phyloP scores from a whole-genome alignment of 257 asterid genomes.

The Solanum acaule region DNA sequence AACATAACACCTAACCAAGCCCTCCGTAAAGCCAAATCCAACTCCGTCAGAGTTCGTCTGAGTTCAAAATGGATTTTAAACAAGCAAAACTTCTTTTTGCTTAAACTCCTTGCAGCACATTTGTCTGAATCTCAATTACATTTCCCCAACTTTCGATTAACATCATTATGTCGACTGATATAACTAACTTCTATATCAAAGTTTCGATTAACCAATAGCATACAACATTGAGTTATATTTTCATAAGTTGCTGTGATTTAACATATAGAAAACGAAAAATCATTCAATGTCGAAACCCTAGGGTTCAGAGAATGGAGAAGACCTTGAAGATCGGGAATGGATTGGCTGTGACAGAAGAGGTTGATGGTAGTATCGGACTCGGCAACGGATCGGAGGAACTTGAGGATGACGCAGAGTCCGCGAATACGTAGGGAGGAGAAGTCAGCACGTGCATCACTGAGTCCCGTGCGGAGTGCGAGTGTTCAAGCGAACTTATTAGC shows the following conservation, averaged over 20 bases:
- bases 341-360: slow-evolving; percentile 66
- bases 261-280: background rate
- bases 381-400: slow-evolving; percentile 75
- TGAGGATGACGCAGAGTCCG: slow-evolving; percentile 74
- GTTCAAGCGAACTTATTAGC: slow-evolving; percentile 75
- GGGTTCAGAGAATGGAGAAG: background rate
- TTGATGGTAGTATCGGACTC: slow-evolving; percentile 57
- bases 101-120: background rate
- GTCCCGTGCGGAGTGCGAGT: slow-evolving; percentile 75
- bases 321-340: slow-evolving; percentile 72
- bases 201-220: background rate
- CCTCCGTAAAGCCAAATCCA: background rate
- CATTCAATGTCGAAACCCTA: background rate
- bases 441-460: slow-evolving; percentile 76
- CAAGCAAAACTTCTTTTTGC: background rate
- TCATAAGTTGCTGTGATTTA: background rate
- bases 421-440: slow-evolving; percentile 79
- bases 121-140: background rate
- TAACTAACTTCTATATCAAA: background rate
- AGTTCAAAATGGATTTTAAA: background rate
- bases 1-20: background rate
- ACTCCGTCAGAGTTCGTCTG: background rate
- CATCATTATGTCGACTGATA: background rate
- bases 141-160: background rate
- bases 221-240: background rate